These are phyloP conservation scores for Populus hybrid DNA, from an alignment of 441 rosid genomes.

Conservation along the genomic window DNA sequence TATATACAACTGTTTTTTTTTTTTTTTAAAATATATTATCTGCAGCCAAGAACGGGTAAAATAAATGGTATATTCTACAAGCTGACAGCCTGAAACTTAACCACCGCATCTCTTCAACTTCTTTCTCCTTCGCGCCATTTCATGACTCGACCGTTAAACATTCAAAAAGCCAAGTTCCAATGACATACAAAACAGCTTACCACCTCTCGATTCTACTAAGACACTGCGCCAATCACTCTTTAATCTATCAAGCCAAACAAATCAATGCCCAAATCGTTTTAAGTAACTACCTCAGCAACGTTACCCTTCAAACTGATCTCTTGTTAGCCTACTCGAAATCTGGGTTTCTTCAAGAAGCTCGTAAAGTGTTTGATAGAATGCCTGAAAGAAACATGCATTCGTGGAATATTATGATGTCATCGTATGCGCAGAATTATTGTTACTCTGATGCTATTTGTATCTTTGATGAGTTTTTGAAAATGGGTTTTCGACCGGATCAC, in stretches of 20 bases:
- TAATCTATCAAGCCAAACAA: conserved; percentile 16
- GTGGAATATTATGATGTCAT: conserved; percentile 25
- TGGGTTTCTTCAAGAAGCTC: conserved; percentile 16
- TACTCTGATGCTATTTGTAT: conserved; percentile 9
- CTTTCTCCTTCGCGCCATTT: background rate
- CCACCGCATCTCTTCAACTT: background rate
- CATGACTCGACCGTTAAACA: background rate
- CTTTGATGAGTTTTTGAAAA: conserved; percentile 3
- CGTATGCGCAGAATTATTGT: conserved; percentile 20
- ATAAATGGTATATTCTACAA: background rate
- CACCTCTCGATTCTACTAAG: conserved; percentile 18
- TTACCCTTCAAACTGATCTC: conserved; percentile 26
- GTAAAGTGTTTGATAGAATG: conserved; percentile 24
- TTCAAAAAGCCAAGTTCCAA: background rate
- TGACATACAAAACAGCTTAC: background rate
- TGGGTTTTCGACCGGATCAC: conserved; percentile 27
- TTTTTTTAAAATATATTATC: no score
- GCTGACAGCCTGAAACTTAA: background rate
- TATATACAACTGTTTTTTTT: no score
- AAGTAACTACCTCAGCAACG: conserved; percentile 5
- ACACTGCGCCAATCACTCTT: conserved; percentile 1
- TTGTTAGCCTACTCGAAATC: conserved; percentile 14
- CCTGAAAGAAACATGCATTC: conserved; percentile 20
- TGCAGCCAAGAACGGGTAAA: no score
- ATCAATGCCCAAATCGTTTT: conserved; percentile 22